A percentile compares a stretch with the other conserved stretches of the same genome.
These are phyloP conservation scores for Fraxinus pennsylvanica DNA, from an alignment of 257 asterid genomes.

Conservation along the genomic window DNA sequence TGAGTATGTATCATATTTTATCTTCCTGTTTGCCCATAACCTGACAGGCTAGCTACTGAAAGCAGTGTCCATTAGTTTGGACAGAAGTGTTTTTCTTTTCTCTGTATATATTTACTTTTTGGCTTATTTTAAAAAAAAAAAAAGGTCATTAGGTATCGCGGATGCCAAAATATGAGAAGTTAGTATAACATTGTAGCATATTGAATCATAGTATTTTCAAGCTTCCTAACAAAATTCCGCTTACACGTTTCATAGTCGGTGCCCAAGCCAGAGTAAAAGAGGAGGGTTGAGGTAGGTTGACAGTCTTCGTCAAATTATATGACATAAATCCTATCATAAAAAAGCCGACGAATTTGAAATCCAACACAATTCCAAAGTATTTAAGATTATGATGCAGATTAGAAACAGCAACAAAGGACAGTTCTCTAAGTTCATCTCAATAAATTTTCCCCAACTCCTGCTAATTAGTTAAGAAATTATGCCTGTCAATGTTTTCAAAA, in stretches of 20 bases:
- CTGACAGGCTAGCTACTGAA: constrained; percentile 1
- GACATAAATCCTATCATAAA: not conserved
- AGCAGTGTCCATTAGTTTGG: not conserved
- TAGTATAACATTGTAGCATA: not conserved
- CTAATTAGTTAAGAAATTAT: not conserved
- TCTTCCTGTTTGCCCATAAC: not conserved
- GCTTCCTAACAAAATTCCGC: not conserved
- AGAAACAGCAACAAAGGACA: not conserved
- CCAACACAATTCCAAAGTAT: not conserved
- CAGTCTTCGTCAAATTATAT: not conserved
- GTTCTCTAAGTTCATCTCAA: not conserved
- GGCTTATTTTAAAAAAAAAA: not conserved
- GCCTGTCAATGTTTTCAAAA: constrained; percentile 22
- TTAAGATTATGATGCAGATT: not conserved
- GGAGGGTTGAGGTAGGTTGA: not conserved
- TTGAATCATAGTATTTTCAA: not conserved
- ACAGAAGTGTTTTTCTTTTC: not conserved
- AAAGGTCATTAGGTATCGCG: not conserved
- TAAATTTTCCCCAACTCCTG: not conserved
- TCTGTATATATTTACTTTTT: not conserved
- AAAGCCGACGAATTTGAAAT: not conserved
- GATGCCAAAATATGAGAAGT: not conserved
- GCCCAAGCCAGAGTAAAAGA: not conserved
- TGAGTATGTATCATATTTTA: not conserved
- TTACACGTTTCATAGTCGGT: not conserved